Base-by-base conservation (phyloP, 164 flowering plant species). In the Saururus chinensis region DNA sequence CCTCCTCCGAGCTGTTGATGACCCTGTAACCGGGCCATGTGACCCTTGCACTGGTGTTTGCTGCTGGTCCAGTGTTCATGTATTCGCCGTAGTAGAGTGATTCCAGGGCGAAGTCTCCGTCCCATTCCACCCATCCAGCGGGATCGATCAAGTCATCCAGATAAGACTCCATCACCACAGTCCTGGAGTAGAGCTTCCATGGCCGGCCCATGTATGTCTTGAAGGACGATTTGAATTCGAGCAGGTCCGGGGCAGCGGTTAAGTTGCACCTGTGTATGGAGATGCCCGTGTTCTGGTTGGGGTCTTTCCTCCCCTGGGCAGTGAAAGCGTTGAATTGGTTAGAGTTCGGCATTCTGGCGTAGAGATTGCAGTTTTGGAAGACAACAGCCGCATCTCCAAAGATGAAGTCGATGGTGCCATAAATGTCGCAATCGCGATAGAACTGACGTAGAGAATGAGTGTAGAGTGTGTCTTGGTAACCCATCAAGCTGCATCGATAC, bases 61-160 rank as follows among this genome's bases (percentile, higher is more conserved):
- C 75, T 0, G 95, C 91, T 0, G 88, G 79, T 0, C 98, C 96
- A 1, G 76, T 19, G 62, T 92, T 92, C 78, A 48, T 63, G 57
- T 86, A 89, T 83, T 92, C 96, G 9, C 89, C 88, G 60, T 86
- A 89, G 60, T 81, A 86, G 0, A 86, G 73, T 0, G 95, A 89
- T 17, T 58, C 67, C 45, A 89, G 53, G 0, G 88, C 98, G 62
- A 86, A 86, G 23, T 70, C 66, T 0, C 82, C 90, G 1, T 70
- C 19, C 92, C 92, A 93, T 62, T 82, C 86, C 49, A 84, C 35
- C 90, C 90, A 93, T 9, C 98, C 98, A 0, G 73, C 83, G 0
- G 87, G 92, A 14, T 82, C 74, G 14, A 93, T 61, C 57, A 80
- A 23, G 57, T 79, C 79, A 10, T 68, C 96, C 0, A 93, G 68